Evolutionary conservation across 805 yeast species (phyloP).

Genomic region (Candida piceae): DNA sequence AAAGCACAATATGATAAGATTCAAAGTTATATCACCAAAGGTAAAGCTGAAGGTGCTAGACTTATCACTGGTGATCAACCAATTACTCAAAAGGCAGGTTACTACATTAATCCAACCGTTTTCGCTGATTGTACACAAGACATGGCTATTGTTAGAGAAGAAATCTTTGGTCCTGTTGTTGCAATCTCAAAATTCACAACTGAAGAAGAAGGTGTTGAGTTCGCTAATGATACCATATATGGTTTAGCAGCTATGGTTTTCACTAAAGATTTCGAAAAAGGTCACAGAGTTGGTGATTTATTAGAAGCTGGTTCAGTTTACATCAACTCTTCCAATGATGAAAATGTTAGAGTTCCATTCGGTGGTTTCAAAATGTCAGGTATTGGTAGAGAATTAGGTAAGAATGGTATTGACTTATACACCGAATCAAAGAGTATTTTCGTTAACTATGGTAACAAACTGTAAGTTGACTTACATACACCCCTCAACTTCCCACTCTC

Average conservation of each 20-base stretch:
- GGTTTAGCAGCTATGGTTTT: constrained; percentile 84
- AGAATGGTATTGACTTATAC: constrained; percentile 63
- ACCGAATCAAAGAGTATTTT: constrained; percentile 71
- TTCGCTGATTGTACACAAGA: constrained; percentile 64
- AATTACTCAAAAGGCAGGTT: constrained; percentile 48
- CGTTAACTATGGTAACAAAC: constrained; percentile 40
- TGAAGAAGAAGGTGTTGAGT: constrained; percentile 61
- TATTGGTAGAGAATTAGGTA: constrained; percentile 76
- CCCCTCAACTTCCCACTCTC: no score
- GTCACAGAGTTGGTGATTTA: constrained; percentile 43
- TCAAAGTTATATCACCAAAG: constrained; percentile 37
- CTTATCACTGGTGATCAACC: constrained; percentile 38
- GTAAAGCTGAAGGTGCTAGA: constrained; percentile 46
- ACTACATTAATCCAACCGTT: constrained; percentile 68
- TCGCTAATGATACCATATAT: constrained; percentile 69
- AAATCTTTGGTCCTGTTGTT: constrained; percentile 86
- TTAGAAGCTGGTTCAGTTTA: constrained; percentile 66
- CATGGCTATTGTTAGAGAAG: constrained; percentile 69
- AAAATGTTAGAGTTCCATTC: constrained; percentile 63
- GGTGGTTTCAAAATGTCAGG: constrained; percentile 82
- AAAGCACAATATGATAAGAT: constrained; percentile 53
- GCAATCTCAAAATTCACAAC: constrained; percentile 58
- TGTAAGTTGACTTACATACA: constrained; percentile 11
- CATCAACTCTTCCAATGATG: constrained; percentile 65
- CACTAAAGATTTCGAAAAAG: constrained; percentile 60